Conservation (phyloP, 495 filamentous ascomycete species). For the Paragyromitra xinjiangensis region DNA sequence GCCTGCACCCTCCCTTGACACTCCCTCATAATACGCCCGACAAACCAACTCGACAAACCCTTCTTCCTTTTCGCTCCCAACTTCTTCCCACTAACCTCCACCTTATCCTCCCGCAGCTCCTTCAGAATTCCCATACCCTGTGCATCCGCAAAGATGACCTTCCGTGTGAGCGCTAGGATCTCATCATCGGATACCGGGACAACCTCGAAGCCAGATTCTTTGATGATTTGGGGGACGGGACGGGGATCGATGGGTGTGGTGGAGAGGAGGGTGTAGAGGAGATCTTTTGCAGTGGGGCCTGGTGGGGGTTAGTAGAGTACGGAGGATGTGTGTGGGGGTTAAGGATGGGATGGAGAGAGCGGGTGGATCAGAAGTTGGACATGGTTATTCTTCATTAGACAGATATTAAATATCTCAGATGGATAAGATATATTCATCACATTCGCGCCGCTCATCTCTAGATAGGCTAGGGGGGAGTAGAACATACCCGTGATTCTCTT, state of each 20-base stretch:
- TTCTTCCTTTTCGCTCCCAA: slow-evolving; percentile 70
- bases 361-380: slow-evolving; percentile 66
- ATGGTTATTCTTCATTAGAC: slow-evolving; percentile 40
- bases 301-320: slow-evolving; percentile 59
- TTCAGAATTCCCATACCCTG: slow-evolving; percentile 70
- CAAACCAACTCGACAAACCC: slow-evolving; percentile 86
- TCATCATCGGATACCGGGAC: slow-evolving; percentile 68
- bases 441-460: slow-evolving; percentile 1
- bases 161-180: slow-evolving; percentile 67
- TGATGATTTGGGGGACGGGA: slow-evolving; percentile 68
- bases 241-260: slow-evolving; percentile 61
- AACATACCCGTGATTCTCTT: slow-evolving; percentile 76
- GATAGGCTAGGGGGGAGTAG: no score
- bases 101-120: slow-evolving; percentile 72
- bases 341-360: neutral
- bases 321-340: slow-evolving; percentile 54
- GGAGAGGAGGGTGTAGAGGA: slow-evolving; percentile 42
- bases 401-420: slow-evolving; percentile 26
- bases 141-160: slow-evolving; percentile 61
- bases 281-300: slow-evolving; percentile 55
- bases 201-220: slow-evolving; percentile 72
- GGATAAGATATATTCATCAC: slow-evolving; percentile 9
- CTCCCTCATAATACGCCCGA: slow-evolving; percentile 87
- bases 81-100: slow-evolving; percentile 70
- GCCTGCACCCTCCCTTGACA: slow-evolving; percentile 84